Evolutionary conservation across 441 rosid species (phyloP).

Genomic region (Brassica hybrid): DNA sequence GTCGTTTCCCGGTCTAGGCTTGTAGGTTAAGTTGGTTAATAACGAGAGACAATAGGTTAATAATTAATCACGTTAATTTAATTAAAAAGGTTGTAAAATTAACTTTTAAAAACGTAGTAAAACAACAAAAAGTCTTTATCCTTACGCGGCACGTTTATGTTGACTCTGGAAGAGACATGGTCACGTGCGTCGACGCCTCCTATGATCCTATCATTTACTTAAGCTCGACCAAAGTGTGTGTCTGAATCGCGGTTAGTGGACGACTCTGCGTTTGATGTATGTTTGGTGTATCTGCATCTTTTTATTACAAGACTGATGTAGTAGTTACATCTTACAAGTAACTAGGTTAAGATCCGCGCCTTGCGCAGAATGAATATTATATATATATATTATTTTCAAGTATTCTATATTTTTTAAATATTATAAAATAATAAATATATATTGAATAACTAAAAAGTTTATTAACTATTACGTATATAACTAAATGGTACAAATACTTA

Average conservation of each 20-base stretch:
- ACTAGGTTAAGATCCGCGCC: too few species aligned
- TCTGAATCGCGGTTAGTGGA: slow-evolving; percentile 39
- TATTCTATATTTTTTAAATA: too few species aligned
- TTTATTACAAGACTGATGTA: not conserved
- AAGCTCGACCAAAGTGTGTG: slow-evolving; percentile 32
- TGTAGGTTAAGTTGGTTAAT: slow-evolving; percentile 33
- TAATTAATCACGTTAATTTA: slow-evolving; percentile 7
- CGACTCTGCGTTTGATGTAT: slow-evolving; percentile 31
- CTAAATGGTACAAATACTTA: too few species aligned
- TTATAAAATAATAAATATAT: too few species aligned
- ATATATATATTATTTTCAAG: too few species aligned
- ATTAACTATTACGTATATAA: too few species aligned
- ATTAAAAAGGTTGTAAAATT: slow-evolving; percentile 4
- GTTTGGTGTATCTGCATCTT: slow-evolving; percentile 28
- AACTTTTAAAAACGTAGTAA: slow-evolving; percentile 24
- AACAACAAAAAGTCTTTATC: slow-evolving; percentile 21
- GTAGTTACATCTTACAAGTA: slow-evolving; percentile 21
- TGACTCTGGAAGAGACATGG: slow-evolving; percentile 37
- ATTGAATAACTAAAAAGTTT: too few species aligned
- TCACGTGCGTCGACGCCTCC: slow-evolving; percentile 34
- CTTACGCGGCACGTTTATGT: slow-evolving; percentile 42
- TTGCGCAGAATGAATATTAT: too few species aligned
- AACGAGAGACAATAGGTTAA: slow-evolving; percentile 28
- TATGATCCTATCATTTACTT: slow-evolving; percentile 9
- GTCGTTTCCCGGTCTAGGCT: slow-evolving; percentile 39